Percentiles rank a stretch among this genome's conserved stretches.
Evolutionary conservation across 371 early-diverging fungal species (phyloP).

Genomic region (Mucor plumbeus): DNA sequence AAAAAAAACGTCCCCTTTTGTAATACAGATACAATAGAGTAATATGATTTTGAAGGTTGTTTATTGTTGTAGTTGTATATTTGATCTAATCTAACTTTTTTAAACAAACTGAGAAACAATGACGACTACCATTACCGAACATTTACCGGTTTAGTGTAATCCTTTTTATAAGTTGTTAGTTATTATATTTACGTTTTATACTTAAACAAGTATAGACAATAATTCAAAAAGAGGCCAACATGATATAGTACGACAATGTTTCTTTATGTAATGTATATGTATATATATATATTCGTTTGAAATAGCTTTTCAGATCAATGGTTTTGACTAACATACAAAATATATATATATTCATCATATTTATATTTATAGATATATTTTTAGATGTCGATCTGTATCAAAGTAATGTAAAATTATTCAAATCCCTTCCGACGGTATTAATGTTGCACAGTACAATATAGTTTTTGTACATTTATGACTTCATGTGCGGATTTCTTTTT

Average conservation of each 20-base stretch:
- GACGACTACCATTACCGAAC: background rate
- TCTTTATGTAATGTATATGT: no score
- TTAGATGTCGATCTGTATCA: background rate
- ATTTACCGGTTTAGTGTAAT: background rate
- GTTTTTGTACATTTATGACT: background rate
- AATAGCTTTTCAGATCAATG: background rate
- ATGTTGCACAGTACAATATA: background rate
- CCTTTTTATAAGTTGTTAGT: background rate
- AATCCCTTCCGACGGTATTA: background rate
- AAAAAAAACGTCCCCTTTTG: no score
- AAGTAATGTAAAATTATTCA: background rate
- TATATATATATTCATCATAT: no score
- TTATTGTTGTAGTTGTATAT: background rate
- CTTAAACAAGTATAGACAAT: background rate
- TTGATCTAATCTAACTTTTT: background rate
- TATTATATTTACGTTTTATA: background rate
- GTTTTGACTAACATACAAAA: background rate
- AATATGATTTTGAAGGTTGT: background rate
- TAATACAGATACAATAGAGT: no score
- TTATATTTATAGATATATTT: no score
- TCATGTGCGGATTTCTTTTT: background rate
- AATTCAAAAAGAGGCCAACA: background rate
- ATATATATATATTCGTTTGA: background rate
- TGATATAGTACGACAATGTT: background rate
- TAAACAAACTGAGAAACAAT: background rate